Base-by-base conservation (phyloP, 176 grass and related monocot genomes). In the Tillandsia fasciculata region DNA sequence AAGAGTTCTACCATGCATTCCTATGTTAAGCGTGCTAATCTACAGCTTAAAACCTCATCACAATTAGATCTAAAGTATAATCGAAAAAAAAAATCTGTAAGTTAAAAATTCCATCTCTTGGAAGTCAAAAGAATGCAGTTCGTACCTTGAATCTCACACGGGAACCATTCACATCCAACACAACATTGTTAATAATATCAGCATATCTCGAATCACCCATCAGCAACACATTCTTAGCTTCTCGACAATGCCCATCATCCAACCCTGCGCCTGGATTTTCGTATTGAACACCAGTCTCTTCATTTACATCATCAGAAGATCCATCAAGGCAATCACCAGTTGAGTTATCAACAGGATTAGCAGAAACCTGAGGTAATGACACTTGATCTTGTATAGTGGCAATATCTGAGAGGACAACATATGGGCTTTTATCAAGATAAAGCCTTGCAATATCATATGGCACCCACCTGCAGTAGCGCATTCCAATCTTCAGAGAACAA, bases 341-440 rank as follows among this genome's bases (percentile, higher is more conserved):
- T 64, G 51, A 75, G 48, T 70, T 18, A 56, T 58, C 76, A 52
- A 71, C 66, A 65, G 50, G 51, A 74, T 53, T 73, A 71, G 10
- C 54, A 69, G 50, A 48, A 66, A 72, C 52, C 29, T 77, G 75
- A 50, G 51, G 6, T 29, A 80, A 72, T 7, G 69, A 17, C 28
- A 73, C 42, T 78, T 77, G 73, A 85, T 84, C 80, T 82, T 92
- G 83, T 26, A 42, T 9, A 64, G 8, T 80, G 61, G 72, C 52
- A 14, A 57, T 87, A 83, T 97, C 89, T 67, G 94, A 97, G 69
- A 97, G 53, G 73, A 87, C 52, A 63, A 86, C 91, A 67, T 87
- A 90, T 65, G 83, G 50, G 29, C 75, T 90, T 77, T 13, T 83
- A 68, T 97, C 94, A 48, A 97, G 84, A 70, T 90, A 80, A 70